phyloP scores from a whole-genome alignment of 495 filamentous ascomycete species.

The Hyaloscypha variabilis region DNA sequence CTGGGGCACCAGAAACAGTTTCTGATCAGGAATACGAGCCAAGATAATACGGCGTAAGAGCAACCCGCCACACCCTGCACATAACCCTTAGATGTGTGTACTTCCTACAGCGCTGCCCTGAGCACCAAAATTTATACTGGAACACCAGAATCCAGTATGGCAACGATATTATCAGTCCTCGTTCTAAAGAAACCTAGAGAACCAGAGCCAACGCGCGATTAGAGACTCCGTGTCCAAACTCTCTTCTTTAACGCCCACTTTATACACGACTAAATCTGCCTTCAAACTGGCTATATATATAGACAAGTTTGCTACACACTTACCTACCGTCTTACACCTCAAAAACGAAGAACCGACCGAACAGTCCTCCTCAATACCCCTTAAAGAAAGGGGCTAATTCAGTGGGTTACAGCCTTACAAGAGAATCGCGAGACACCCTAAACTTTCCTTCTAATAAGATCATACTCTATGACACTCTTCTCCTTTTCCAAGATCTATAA shows the following conservation, averaged over 20 bases:
- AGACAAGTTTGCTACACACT: slow-evolving; percentile 26
- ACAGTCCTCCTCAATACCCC: slow-evolving; percentile 26
- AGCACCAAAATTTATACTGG: too few species aligned
- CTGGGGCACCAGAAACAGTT: too few species aligned
- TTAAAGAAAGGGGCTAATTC: slow-evolving; percentile 25
- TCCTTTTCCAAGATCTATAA: too few species aligned
- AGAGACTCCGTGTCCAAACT: slow-evolving; percentile 30
- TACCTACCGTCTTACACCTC: slow-evolving; percentile 21
- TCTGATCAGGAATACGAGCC: too few species aligned
- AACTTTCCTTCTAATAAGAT: slow-evolving; percentile 31
- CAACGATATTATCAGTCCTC: too few species aligned
- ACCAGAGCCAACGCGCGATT: slow-evolving; percentile 27
- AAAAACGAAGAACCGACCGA: slow-evolving; percentile 28
- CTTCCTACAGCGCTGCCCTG: too few species aligned
- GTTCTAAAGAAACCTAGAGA: too few species aligned
- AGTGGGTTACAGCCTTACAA: slow-evolving; percentile 25
- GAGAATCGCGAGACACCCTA: slow-evolving; percentile 27
- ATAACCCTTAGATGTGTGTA: too few species aligned
- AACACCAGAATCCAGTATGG: too few species aligned
- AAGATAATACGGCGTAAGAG: too few species aligned
- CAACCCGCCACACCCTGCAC: too few species aligned
- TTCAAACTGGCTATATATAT: slow-evolving; percentile 21
- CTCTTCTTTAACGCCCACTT: slow-evolving; percentile 22
- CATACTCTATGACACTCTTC: slow-evolving; percentile 25
- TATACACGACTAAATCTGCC: slow-evolving; percentile 30